phyloP scores from a whole-genome alignment of 768 basidiomycete genomes.

The Gyrodon lividus region DNA sequence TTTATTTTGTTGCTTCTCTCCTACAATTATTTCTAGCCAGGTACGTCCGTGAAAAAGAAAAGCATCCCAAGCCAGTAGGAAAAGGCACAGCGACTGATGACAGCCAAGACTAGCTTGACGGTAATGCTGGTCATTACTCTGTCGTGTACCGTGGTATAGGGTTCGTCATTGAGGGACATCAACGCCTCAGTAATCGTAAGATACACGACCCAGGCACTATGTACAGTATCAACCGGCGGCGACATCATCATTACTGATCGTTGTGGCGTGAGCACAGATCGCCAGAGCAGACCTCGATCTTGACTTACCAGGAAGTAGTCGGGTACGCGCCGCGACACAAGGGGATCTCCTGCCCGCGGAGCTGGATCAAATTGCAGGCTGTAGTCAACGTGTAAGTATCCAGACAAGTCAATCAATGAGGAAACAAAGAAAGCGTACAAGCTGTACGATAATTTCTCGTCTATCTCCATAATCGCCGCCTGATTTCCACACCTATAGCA shows the following conservation, averaged over 20 bases:
- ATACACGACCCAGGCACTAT: constrained; percentile 24
- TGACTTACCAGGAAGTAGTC: constrained; percentile 86
- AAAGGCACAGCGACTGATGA: background rate
- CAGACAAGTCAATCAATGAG: constrained; percentile 1
- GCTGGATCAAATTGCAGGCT: constrained; percentile 99
- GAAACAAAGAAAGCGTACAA: constrained; percentile 59
- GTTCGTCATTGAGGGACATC: constrained; percentile 9
- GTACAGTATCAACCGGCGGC: constrained; percentile 20
- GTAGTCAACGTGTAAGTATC: constrained; percentile 6
- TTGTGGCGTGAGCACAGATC: background rate
- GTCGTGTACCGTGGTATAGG: constrained; percentile 14
- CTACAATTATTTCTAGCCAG: background rate
- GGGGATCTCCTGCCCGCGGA: constrained; percentile 96
- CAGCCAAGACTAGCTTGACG: background rate
- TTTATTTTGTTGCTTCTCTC: background rate
- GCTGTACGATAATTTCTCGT: constrained; percentile 94
- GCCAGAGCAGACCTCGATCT: background rate
- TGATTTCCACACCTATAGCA: constrained; percentile 99
- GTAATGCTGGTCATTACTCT: constrained; percentile 9
- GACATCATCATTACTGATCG: constrained; percentile 20
- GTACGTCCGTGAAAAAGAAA: background rate
- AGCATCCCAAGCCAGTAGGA: background rate
- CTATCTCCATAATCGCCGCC: constrained; percentile 99
- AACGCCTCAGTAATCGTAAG: constrained; percentile 9
- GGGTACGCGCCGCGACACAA: constrained; percentile 93